Base-by-base conservation (phyloP, 495 filamentous ascomycete genomes). In the Hyaloscypha finlandica region DNA sequence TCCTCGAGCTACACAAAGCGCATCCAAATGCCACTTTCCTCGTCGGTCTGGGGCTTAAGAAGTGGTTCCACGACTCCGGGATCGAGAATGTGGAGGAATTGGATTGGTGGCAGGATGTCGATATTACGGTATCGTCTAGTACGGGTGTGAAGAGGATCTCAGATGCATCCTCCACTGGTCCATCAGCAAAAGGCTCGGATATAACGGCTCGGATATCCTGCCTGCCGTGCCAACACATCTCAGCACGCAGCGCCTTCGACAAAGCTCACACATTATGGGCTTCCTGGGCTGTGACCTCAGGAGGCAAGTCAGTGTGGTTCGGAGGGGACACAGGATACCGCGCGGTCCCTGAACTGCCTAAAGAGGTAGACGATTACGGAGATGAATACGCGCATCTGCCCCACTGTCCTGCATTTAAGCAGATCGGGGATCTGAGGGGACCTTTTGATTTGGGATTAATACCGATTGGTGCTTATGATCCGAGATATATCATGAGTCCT, bases 381-480 rank as follows among this genome's bases (percentile, higher is more conserved):
- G 80, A 86, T 1, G 87, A 90, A 57, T 88, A 88, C 74, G 74
- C 78, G 14, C 76, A 89, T 59, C 83, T 94, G 61, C 92, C 93
- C 16, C 74, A 84, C 56, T 96, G 92, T 72, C 94, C 95, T 16
- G 91, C 92, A 29, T 99, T 99, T 78, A 86, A 88, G 66, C 82
- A 97, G 75, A 90, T 97, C 59, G 95, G 95, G 61, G 80, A 90
- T 51, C 84, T 86, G 61, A 85, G 92, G 19, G 95, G 95, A 1
- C 90, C 90, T 5, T 97, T 99, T 73, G 93, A 99, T 77, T 85
- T 99, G 30, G 95, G 95, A 3, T 72, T 99, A 70, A 96, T 99
- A 64, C 95, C 95, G 30, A 97, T 99, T 68, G 95, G 94, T 31
- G 95, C 95, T 25, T 99, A 99, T 74, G 77, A 83, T 68, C 95